Conservation (phyloP, 176 grass and related monocot genomes). For the Oropetium thomaeum region DNA sequence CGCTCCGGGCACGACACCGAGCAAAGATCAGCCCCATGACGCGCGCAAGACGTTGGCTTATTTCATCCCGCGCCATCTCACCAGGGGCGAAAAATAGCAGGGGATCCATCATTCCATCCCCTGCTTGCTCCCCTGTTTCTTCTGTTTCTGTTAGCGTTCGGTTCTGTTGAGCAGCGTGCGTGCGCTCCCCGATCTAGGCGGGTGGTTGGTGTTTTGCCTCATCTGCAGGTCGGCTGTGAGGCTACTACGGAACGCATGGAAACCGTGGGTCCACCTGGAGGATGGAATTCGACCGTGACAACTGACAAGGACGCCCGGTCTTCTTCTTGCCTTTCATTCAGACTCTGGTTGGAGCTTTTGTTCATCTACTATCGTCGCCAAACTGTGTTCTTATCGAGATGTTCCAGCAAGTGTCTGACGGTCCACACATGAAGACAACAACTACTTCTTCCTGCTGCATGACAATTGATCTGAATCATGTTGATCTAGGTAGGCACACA, state of each 20-base stretch:
- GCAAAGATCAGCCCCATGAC: background rate
- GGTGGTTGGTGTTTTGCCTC: constrained; percentile 47
- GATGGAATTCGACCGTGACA: background rate
- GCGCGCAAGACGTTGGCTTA: background rate
- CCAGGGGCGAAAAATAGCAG: background rate
- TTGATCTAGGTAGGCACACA: too few relatives aligned
- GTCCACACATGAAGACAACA: background rate
- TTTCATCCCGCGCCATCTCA: constrained; percentile 10
- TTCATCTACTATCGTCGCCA: background rate
- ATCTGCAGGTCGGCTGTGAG: constrained; percentile 15
- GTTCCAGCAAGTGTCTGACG: background rate
- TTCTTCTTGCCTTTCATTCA: background rate
- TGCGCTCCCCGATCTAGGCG: constrained; percentile 36
- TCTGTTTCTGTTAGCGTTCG: background rate
- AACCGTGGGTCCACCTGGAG: background rate
- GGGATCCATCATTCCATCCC: background rate
- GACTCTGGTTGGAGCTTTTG: background rate
- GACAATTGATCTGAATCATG: background rate
- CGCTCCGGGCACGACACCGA: background rate
- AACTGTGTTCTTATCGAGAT: background rate
- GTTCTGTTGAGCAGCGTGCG: background rate
- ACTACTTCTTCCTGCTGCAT: background rate
- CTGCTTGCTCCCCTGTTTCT: background rate
- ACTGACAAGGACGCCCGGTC: background rate
- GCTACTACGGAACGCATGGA: constrained; percentile 3